Conservation (phyloP, 257 asterid species). For the Datura wrightii region DNA sequence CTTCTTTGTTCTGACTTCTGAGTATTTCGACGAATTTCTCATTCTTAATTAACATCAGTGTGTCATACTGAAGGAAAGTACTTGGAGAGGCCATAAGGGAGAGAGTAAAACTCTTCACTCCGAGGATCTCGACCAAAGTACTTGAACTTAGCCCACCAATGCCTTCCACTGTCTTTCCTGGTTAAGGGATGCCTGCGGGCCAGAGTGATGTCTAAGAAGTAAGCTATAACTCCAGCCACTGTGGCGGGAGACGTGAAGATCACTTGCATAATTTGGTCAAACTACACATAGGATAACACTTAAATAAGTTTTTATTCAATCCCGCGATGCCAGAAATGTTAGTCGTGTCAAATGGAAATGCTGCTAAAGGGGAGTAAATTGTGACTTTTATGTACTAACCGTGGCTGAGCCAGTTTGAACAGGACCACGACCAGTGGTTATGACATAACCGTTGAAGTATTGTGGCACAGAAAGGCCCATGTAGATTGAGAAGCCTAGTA, state of each 20-base stretch:
- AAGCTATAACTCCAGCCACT: conserved; percentile 71
- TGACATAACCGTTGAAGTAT: conserved; percentile 75
- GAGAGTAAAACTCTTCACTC: conserved; percentile 81
- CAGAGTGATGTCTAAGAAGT: conserved; percentile 77
- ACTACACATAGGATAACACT: conserved; percentile 50
- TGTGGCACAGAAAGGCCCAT: conserved; percentile 98
- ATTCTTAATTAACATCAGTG: background rate
- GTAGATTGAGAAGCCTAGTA: conserved; percentile 80
- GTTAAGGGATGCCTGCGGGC: conserved; percentile 61
- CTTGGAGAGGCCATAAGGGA: conserved; percentile 76
- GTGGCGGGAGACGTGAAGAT: conserved; percentile 84
- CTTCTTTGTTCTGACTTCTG: background rate
- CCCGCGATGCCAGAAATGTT: background rate
- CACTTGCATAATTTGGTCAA: conserved; percentile 71
- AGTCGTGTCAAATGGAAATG: background rate
- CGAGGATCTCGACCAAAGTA: conserved; percentile 71
- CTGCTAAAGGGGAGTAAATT: background rate
- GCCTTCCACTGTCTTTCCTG: conserved; percentile 85
- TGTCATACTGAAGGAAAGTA: conserved; percentile 77
- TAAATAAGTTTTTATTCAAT: background rate
- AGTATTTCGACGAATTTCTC: conserved; percentile 20
- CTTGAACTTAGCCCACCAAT: conserved; percentile 93
- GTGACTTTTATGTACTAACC: conserved; percentile 50
- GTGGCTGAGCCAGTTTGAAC: conserved; percentile 64
- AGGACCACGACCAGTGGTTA: conserved; percentile 76